phyloP scores from a whole-genome alignment of 2,329 filamentous ascomycete genomes.

The Corniculantispora saksenae region DNA sequence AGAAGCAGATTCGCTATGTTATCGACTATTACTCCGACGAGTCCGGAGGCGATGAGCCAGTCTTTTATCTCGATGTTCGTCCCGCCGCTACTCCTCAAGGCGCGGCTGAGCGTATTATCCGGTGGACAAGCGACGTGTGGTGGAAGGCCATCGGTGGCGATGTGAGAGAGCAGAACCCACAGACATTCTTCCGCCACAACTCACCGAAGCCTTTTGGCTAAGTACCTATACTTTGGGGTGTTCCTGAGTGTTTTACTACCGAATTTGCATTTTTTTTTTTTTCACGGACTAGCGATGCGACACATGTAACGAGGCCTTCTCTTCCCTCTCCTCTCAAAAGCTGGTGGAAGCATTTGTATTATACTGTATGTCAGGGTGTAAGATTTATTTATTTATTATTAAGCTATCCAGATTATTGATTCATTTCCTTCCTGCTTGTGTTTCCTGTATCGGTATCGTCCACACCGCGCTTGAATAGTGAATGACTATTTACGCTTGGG shows the following conservation, averaged over 20 bases:
- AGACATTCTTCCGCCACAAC: constrained; percentile 34
- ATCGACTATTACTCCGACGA: constrained; percentile 94
- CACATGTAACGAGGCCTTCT: constrained; percentile 11
- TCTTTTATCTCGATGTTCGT: constrained; percentile 93
- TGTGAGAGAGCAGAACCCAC: constrained; percentile 50
- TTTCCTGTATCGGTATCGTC: too few relatives aligned
- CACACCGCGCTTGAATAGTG: too few relatives aligned
- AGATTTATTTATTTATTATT: neutral
- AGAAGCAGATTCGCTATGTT: constrained; percentile 83
- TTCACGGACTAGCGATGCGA: constrained; percentile 17
- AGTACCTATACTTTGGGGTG: neutral
- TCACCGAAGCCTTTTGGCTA: constrained; percentile 21
- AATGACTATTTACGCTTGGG: too few relatives aligned
- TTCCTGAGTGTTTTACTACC: neutral
- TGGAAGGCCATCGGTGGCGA: constrained; percentile 80
- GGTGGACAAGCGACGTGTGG: constrained; percentile 94
- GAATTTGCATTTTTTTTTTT: constrained; percentile 7
- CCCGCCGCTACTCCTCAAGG: constrained; percentile 82
- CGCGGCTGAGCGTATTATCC: constrained; percentile 77
- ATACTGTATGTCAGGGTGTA: constrained; percentile 15
- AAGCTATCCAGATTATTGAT: neutral
- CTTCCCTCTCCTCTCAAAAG: constrained; percentile 16
- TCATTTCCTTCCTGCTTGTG: too few relatives aligned
- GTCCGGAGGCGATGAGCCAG: constrained; percentile 83
- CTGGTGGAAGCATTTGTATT: constrained; percentile 14